Evolutionary conservation across 257 asterid genomes (phyloP).

Genomic region (Nicotiana sylvestris): DNA sequence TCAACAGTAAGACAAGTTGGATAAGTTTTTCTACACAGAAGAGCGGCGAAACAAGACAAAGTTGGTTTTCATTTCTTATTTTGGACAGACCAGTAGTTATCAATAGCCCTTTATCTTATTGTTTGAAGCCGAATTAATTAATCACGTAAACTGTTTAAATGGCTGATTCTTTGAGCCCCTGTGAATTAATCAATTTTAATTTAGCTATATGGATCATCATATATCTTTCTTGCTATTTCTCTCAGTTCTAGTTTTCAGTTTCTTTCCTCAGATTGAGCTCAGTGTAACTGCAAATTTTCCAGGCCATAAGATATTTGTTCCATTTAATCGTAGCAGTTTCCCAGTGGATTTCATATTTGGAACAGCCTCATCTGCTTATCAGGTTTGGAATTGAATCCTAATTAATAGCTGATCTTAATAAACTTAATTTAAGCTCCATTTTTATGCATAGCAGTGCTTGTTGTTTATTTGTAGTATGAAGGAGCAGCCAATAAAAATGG

Average conservation of each 20-base stretch:
- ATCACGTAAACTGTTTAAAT: not conserved
- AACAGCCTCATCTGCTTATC: slow-evolving; percentile 28
- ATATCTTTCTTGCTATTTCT: not conserved
- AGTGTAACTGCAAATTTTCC: not conserved
- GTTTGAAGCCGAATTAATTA: not conserved
- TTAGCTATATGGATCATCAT: not conserved
- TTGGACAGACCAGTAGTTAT: too few species aligned
- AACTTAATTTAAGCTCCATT: too few species aligned
- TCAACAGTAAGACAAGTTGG: too few species aligned
- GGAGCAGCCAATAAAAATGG: slow-evolving; percentile 22
- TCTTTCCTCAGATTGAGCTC: not conserved
- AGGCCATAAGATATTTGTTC: not conserved
- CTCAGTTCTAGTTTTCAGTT: not conserved
- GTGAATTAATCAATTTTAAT: not conserved
- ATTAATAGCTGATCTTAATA: too few species aligned
- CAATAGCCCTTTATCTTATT: too few species aligned
- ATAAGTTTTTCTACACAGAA: too few species aligned
- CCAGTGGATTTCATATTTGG: slow-evolving; percentile 19
- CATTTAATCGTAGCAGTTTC: slow-evolving; percentile 9
- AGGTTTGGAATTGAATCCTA: not conserved
- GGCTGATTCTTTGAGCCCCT: not conserved
- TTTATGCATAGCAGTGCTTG: not conserved
- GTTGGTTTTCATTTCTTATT: too few species aligned
- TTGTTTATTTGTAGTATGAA: not conserved
- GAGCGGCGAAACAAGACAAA: too few species aligned